phyloP scores from a whole-genome alignment of 2,329 filamentous ascomycete species.

The Pyricularia pennisetigena region DNA sequence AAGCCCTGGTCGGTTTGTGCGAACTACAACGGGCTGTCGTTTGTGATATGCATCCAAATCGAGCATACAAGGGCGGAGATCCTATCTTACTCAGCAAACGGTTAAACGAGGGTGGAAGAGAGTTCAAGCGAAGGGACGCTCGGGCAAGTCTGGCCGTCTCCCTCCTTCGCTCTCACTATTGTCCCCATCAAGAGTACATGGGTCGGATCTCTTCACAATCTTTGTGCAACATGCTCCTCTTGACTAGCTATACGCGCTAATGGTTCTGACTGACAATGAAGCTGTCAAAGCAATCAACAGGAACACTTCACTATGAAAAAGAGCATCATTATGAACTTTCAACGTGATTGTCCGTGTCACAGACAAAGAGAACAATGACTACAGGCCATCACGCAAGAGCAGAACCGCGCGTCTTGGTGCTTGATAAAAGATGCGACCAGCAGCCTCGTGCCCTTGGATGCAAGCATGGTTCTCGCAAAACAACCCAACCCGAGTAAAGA shows the following conservation, averaged over 20 bases:
- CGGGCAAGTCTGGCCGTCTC: not conserved
- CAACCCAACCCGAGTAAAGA: not conserved
- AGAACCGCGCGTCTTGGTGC: not conserved
- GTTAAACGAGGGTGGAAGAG: not conserved
- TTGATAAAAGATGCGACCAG: not conserved
- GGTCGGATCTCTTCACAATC: too few species aligned
- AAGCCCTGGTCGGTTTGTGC: not conserved
- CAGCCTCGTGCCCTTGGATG: not conserved
- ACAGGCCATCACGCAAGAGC: not conserved
- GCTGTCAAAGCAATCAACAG: not conserved
- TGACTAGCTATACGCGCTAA: not conserved
- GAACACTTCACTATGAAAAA: not conserved
- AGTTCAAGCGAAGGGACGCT: not conserved
- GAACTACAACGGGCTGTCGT: not conserved
- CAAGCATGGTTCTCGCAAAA: not conserved
- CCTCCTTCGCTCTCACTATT: not conserved
- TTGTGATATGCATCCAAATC: not conserved
- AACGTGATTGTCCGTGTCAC: not conserved
- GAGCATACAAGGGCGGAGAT: not conserved
- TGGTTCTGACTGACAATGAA: not conserved
- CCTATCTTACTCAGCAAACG: not conserved
- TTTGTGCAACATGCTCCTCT: not conserved
- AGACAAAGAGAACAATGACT: not conserved
- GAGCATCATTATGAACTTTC: not conserved
- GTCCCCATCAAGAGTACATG: not conserved